Conservation (phyloP, 495 filamentous ascomycete species). For the Tirmania nivea region DNA sequence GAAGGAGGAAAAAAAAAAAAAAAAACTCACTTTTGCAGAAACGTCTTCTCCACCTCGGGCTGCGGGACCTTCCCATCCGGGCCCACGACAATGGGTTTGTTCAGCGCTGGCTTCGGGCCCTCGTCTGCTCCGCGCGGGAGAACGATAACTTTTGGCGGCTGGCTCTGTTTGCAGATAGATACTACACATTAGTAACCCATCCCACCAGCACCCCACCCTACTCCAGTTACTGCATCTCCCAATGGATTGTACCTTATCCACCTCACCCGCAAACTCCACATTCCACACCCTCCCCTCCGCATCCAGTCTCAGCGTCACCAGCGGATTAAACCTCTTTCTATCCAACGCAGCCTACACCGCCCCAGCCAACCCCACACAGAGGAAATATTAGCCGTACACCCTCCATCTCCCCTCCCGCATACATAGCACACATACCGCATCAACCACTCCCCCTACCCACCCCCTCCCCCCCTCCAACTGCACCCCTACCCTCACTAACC, state of each 20-base stretch:
- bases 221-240: background rate
- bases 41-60: conserved; percentile 36
- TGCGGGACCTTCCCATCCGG: conserved; percentile 36
- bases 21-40: conserved; percentile 44
- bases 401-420: background rate
- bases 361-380: background rate
- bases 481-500: background rate
- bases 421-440: too few relatives aligned
- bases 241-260: background rate
- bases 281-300: too few relatives aligned
- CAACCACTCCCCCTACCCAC: background rate
- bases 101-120: conserved; percentile 34
- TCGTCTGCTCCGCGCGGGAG: conserved; percentile 21
- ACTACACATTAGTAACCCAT: too few relatives aligned
- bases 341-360: too few relatives aligned
- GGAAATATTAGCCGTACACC: background rate
- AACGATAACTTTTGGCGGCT: conserved; percentile 28
- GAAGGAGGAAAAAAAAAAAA: conserved; percentile 42
- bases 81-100: conserved; percentile 41
- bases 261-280: too few relatives aligned
- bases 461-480: background rate
- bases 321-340: too few relatives aligned
- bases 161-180: too few relatives aligned
- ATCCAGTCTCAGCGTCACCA: too few relatives aligned
- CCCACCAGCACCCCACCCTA: background rate